phyloP scores from a whole-genome alignment of 305 asterid genomes.

The Solanum hybrid region DNA sequence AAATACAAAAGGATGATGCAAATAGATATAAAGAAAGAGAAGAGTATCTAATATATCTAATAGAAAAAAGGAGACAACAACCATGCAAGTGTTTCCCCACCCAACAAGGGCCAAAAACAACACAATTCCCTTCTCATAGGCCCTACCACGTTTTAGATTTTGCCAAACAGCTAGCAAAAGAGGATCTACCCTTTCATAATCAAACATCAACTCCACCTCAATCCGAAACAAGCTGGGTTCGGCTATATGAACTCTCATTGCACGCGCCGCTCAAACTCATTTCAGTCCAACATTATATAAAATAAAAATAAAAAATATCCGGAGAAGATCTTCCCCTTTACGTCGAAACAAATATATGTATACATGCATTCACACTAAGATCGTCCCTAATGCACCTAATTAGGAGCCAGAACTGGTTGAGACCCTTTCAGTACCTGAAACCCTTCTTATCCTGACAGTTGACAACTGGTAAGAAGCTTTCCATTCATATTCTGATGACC shows the following conservation, averaged over 20 bases:
- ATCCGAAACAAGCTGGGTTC: not conserved
- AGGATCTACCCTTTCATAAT: conserved; percentile 8
- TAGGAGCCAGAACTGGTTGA: conserved; percentile 2
- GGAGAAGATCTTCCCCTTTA: conserved; percentile 15
- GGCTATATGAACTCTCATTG: not conserved
- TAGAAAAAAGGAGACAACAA: conserved; percentile 16
- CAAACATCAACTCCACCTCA: not conserved
- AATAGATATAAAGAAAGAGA: conserved; percentile 13
- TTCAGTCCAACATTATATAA: not conserved
- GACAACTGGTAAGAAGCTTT: not conserved
- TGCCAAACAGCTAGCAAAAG: conserved; percentile 38
- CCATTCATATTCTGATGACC: not conserved
- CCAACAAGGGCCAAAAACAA: conserved; percentile 20
- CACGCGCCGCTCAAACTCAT: not conserved
- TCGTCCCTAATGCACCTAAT: conserved; percentile 7
- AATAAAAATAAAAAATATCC: not conserved
- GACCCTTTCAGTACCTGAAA: not conserved
- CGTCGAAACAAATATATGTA: conserved; percentile 20
- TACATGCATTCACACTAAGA: conserved; percentile 19
- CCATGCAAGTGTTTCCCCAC: conserved; percentile 21
- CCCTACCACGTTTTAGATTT: conserved; percentile 48
- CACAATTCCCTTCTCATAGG: conserved; percentile 24
- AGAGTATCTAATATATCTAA: conserved; percentile 3
- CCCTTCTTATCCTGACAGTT: not conserved
- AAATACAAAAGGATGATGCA: conserved; percentile 15